These are phyloP conservation scores for Fusarium metavorans DNA, from an alignment of 2,329 filamentous ascomycete species.

Conservation along the genomic window DNA sequence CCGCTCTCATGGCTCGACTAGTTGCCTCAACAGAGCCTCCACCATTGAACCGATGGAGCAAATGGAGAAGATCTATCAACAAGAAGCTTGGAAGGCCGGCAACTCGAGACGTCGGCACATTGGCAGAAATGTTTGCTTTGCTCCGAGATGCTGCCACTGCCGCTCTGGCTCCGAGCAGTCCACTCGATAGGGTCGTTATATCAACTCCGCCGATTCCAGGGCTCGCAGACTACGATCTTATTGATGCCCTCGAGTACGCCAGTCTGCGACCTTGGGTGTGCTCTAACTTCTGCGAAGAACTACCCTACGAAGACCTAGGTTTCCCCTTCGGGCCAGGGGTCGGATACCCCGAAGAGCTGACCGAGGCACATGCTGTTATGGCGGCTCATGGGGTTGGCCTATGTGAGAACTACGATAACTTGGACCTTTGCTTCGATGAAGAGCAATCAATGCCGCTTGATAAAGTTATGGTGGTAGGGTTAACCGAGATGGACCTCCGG, in stretches of 20 bases:
- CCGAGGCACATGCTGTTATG: slow-evolving; percentile 8
- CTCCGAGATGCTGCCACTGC: not conserved
- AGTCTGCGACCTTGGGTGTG: not conserved
- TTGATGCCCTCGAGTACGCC: not conserved
- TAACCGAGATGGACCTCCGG: too few relatives aligned
- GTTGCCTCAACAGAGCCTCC: not conserved
- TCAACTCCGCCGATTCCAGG: not conserved
- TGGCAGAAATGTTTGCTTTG: not conserved
- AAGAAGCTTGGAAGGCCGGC: slow-evolving; percentile 19
- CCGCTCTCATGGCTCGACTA: slow-evolving; percentile 9
- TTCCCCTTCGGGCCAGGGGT: not conserved
- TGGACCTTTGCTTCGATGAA: too few relatives aligned
- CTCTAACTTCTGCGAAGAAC: not conserved
- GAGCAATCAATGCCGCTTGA: too few relatives aligned
- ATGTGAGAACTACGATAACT: too few relatives aligned
- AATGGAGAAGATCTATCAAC: slow-evolving; percentile 4
- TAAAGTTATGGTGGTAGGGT: too few relatives aligned
- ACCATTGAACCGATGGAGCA: not conserved
- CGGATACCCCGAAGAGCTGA: not conserved
- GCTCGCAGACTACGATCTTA: not conserved
- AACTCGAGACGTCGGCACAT: not conserved
- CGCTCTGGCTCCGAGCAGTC: not conserved
- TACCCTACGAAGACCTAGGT: not conserved
- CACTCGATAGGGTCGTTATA: not conserved
- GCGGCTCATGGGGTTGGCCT: not conserved